A percentile compares a stretch with the other conserved stretches of the same genome.
Evolutionary conservation across 768 basidiomycete genomes (phyloP).

Genomic region (Collybia nuda): DNA sequence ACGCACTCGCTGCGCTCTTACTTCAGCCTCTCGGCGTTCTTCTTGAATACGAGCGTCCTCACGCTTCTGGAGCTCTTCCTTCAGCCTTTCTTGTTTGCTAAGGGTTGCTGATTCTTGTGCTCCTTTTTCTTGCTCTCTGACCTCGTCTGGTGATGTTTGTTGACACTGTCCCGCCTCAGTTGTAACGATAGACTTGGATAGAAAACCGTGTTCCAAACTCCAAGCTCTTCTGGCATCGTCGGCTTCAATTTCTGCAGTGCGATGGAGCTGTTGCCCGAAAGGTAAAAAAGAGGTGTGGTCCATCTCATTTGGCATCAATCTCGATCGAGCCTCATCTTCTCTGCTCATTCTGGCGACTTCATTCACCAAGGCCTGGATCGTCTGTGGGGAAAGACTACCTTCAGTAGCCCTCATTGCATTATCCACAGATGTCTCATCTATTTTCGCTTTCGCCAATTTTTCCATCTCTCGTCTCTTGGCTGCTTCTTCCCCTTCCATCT

Average conservation of each 20-base stretch:
- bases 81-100: background rate
- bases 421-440: background rate
- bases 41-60: background rate
- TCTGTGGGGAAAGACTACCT: background rate
- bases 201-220: constrained; percentile 21
- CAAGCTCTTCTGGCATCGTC: constrained; percentile 15
- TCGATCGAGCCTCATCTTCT: background rate
- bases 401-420: background rate
- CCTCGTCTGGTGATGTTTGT: background rate
- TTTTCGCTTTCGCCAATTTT: constrained; percentile 8
- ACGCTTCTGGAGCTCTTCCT: background rate
- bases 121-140: background rate
- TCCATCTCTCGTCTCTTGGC: constrained; percentile 12
- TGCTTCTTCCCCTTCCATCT: constrained; percentile 15
- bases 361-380: background rate
- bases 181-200: background rate
- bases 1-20: background rate
- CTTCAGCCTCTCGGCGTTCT: constrained; percentile 3
- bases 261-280: background rate
- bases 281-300: background rate
- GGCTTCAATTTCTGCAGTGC: constrained; percentile 13
- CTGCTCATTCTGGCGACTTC: background rate
- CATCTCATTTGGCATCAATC: background rate
- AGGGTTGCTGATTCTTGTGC: background rate
- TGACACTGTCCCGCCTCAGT: background rate